Percentiles rank a stretch among this genome's conserved stretches.
Evolutionary conservation across 371 early-diverging fungal species (phyloP).

Genomic region (Apophysomyces sp.): DNA sequence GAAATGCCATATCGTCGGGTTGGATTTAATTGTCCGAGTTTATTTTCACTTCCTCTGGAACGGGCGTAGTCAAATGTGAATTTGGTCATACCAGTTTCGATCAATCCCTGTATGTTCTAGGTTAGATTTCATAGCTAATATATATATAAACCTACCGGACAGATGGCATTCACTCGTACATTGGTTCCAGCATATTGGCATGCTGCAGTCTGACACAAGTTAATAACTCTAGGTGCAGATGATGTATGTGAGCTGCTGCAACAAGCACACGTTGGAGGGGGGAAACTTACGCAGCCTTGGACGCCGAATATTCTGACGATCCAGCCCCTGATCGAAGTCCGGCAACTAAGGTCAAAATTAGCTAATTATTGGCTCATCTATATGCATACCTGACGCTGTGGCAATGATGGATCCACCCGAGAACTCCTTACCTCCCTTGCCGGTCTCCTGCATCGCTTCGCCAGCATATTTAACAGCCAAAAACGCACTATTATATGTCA

Average conservation of each 20-base stretch:
- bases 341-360: slow-evolving; percentile 27
- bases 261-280: not conserved
- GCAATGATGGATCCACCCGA: slow-evolving; percentile 45
- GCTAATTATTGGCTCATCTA: not conserved
- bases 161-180: slow-evolving; percentile 59
- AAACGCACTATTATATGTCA: slow-evolving; percentile 22
- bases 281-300: slow-evolving; percentile 45
- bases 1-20: slow-evolving; percentile 46
- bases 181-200: slow-evolving; percentile 49
- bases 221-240: slow-evolving; percentile 41
- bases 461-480: slow-evolving; percentile 39
- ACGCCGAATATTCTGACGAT: slow-evolving; percentile 42
- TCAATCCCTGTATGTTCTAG: slow-evolving; percentile 39
- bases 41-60: slow-evolving; percentile 34
- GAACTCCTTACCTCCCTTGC: slow-evolving; percentile 36
- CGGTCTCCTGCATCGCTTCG: slow-evolving; percentile 38
- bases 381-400: slow-evolving; percentile 42
- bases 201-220: slow-evolving; percentile 47
- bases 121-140: not conserved
- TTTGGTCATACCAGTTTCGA: slow-evolving; percentile 60
- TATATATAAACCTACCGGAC: slow-evolving; percentile 40
- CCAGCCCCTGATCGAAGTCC: slow-evolving; percentile 50
- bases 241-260: not conserved
- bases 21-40: slow-evolving; percentile 60
- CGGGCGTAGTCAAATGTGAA: slow-evolving; percentile 51